A percentile compares a stretch with the other conserved stretches of the same genome.
These are phyloP conservation scores for Arbutus unedo DNA, from an alignment of 148 eudicot genomes.

Conservation along the genomic window DNA sequence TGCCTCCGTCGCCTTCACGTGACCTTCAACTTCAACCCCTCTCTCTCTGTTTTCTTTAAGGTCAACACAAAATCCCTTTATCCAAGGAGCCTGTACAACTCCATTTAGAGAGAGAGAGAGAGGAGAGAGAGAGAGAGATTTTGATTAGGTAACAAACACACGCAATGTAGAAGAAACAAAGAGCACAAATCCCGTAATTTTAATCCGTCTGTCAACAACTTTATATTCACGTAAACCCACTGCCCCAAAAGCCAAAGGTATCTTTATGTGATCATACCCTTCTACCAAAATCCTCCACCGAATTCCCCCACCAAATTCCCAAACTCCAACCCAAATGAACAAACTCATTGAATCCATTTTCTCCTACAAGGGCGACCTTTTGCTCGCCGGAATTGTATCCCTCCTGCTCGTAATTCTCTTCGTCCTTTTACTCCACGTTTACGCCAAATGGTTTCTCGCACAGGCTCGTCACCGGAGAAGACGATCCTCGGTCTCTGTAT, in stretches of 20 bases:
- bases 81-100: too few species aligned
- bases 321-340: not conserved
- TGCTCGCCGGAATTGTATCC: constrained; percentile 56
- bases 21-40: constrained; percentile 36
- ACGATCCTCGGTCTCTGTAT: constrained; percentile 18
- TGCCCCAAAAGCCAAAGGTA: too few species aligned
- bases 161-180: constrained; percentile 18
- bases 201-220: constrained; percentile 24
- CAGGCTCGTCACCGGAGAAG: constrained; percentile 30
- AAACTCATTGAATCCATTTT: constrained; percentile 27
- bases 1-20: constrained; percentile 74
- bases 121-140: not conserved
- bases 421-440: constrained; percentile 54
- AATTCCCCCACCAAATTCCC: not conserved
- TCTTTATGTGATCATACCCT: too few species aligned
- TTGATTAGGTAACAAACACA: constrained; percentile 19
- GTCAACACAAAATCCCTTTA: too few species aligned
- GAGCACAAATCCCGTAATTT: constrained; percentile 19
- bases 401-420: constrained; percentile 59
- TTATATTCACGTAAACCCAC: constrained; percentile 27
- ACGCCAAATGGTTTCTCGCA: constrained; percentile 53
- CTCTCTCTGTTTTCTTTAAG: not conserved
- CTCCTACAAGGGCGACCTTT: constrained; percentile 42
- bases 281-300: not conserved
- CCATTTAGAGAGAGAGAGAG: not conserved